These are phyloP conservation scores for Myxozyma sirexii DNA, from an alignment of 805 yeast species.

Conservation along the genomic window DNA sequence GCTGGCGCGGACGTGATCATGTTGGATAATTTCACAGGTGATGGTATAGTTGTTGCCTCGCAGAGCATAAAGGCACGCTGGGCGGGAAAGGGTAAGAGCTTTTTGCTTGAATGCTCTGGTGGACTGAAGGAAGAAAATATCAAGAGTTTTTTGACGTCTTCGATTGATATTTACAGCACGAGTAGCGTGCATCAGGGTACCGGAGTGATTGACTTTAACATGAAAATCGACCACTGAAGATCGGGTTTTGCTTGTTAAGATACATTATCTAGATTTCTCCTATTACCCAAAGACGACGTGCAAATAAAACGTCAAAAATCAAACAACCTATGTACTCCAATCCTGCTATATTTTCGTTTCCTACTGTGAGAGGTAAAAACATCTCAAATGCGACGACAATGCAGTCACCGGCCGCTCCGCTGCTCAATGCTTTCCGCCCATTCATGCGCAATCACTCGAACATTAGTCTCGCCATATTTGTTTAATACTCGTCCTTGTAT, in stretches of 20 bases:
- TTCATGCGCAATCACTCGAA: constrained; percentile 15
- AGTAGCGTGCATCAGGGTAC: constrained; percentile 93
- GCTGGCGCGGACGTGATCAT: constrained; percentile 96
- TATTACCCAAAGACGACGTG: neutral
- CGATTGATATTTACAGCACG: constrained; percentile 87
- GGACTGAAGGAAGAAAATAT: constrained; percentile 78
- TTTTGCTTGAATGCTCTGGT: constrained; percentile 87
- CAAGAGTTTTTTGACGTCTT: constrained; percentile 65
- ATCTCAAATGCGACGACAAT: neutral
- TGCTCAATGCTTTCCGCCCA: constrained; percentile 7
- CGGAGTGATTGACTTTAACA: constrained; percentile 76
- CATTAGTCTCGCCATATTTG: constrained; percentile 17
- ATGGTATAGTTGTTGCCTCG: constrained; percentile 67
- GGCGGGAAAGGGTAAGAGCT: constrained; percentile 46
- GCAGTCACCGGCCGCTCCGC: neutral
- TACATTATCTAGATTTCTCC: neutral
- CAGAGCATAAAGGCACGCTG: constrained; percentile 60
- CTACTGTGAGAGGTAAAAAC: neutral
- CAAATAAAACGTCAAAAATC: neutral
- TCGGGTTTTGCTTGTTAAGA: neutral
- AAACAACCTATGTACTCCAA: constrained; percentile 8
- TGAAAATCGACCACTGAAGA: constrained; percentile 57
- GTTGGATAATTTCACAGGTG: constrained; percentile 85
- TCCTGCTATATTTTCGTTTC: neutral
- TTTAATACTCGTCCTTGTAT: constrained; percentile 9